phyloP scores from a whole-genome alignment of 2,329 filamentous ascomycete species.

The Tolypocladium album region DNA sequence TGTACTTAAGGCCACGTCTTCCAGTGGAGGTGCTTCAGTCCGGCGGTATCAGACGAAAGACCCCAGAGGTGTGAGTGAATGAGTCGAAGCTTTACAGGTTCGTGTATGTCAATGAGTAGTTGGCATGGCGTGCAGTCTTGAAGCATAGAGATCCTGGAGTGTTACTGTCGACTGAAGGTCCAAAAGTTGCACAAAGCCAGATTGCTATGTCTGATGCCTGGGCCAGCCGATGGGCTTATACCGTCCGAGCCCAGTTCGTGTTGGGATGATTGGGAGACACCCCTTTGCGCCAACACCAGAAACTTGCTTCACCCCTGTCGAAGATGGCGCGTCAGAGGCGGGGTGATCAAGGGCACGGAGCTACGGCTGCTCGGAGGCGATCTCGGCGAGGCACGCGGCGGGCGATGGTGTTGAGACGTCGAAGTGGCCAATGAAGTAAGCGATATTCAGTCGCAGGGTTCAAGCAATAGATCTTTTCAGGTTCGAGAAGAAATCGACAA shows the following conservation, averaged over 20 bases:
- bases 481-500: not conserved
- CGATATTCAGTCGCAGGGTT: not conserved
- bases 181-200: not conserved
- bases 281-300: not conserved
- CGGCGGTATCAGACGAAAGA: not conserved
- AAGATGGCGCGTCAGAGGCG: not conserved
- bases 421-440: not conserved
- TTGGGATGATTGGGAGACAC: not conserved
- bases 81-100: no score
- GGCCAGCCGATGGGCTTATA: not conserved
- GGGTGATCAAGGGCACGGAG: not conserved
- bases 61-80: not conserved
- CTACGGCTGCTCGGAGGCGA: not conserved
- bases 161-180: not conserved
- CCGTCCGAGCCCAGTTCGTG: not conserved
- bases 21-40: not conserved
- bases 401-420: not conserved
- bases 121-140: not conserved
- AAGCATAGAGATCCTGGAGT: not conserved
- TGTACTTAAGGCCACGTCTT: no score
- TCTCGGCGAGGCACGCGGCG: not conserved
- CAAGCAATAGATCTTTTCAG: not conserved
- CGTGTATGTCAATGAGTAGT: not conserved
- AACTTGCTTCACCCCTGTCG: not conserved
- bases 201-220: not conserved